Evolutionary conservation across 768 basidiomycete genomes (phyloP), one percentile per base, ranked within the genome.

Genomic region (Psilocybe sp.): DNA sequence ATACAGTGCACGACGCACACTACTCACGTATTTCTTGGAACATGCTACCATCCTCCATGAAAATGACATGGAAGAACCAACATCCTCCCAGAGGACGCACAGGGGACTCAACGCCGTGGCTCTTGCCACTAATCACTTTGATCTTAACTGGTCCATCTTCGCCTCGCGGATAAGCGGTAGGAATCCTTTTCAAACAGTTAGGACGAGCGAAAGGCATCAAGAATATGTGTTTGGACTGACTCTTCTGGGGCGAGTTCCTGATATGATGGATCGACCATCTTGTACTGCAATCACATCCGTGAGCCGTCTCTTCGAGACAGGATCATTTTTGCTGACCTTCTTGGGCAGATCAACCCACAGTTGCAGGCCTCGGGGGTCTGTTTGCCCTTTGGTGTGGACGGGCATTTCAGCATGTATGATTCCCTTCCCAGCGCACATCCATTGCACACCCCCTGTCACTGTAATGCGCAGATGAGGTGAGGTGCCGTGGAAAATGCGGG

Each of bases 361-460:
- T 61, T 97, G 94, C 19, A 98, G 75, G 5, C 93, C 95, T 28
- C 78, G 75, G 2, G 92, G 90, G 44, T 90, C 84, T 0, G 88
- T 85, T 1, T 72, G 59, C 12, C 85, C 87, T 1, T 76, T 56
- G 10, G 51, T 81, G 51, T 89, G 85, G 5, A 92, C 75, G 2
- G 96, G 96, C 90, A 97, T 97, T 71, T 90, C 87, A 1, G 87
- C 85, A 53, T 91, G 88, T 32, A 90, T 84, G 58, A 89, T 89
- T 42, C 89, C 89, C 60, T 80, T 70, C 49, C 85, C 87, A 12
- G 88, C 88, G 65, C 80, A 84, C 94, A 96, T 96, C 92, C 94
- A 97, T 62, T 98, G 95, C 1, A 97, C 85, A 43, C 93, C 96
- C 3, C 95, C 95, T 8, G 84, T 63, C 36, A 80, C 76, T 77